Evolutionary conservation across 2,329 filamentous ascomycete species (phyloP).

Genomic region (Sordariomycetes sp.): DNA sequence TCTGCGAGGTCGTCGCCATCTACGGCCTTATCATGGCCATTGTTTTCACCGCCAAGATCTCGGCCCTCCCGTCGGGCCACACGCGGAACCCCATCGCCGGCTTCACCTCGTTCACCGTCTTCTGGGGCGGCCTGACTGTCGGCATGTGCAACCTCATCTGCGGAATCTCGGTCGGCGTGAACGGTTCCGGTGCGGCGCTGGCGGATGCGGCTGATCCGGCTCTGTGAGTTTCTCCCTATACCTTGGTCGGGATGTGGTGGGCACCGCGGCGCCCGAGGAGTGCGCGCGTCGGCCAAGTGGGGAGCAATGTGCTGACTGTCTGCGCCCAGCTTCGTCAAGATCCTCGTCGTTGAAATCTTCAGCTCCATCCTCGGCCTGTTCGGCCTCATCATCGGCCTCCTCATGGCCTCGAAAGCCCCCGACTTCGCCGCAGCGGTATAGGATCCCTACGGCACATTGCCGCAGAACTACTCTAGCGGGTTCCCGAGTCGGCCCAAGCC

Average conservation of each 20-base stretch:
- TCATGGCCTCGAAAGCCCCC: slow-evolving; percentile 71
- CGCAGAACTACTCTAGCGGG: too few species aligned
- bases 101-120: slow-evolving; percentile 90
- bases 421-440: slow-evolving; percentile 44
- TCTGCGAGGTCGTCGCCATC: slow-evolving; percentile 98
- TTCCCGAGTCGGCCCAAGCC: too few species aligned
- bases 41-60: slow-evolving; percentile 85
- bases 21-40: slow-evolving; percentile 99
- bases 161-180: slow-evolving; percentile 93
- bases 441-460: neutral
- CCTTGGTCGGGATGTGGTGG: too few species aligned
- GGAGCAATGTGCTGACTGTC: neutral
- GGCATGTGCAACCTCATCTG: slow-evolving; percentile 94
- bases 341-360: slow-evolving; percentile 98
- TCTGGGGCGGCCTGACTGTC: slow-evolving; percentile 91
- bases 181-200: slow-evolving; percentile 89
- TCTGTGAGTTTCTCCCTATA: slow-evolving; percentile 55
- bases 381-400: slow-evolving; percentile 84
- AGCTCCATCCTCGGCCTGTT: slow-evolving; percentile 95
- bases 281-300: too few species aligned
- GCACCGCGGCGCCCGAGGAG: too few species aligned
- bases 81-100: slow-evolving; percentile 67
- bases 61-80: slow-evolving; percentile 46
- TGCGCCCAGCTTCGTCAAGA: slow-evolving; percentile 86
- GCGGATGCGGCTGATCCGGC: slow-evolving; percentile 88